A percentile compares a stretch with the other conserved stretches of the same genome.
Conservation (phyloP, 331 rosid genomes). For the Stylosanthes scabra region DNA sequence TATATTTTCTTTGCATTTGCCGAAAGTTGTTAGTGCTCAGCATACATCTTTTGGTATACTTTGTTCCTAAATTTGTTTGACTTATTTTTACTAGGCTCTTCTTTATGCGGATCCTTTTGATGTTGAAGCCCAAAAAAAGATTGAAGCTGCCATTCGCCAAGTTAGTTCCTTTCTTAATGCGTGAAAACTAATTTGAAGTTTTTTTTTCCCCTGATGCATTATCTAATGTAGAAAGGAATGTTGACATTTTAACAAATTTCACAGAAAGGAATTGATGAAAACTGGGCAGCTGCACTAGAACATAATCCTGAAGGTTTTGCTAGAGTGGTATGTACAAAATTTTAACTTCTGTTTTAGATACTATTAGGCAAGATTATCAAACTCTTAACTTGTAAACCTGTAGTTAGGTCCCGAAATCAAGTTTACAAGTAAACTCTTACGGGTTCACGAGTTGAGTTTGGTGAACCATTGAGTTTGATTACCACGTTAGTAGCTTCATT, state of each 20-base stretch:
- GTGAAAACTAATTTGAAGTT: background rate
- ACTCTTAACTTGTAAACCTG: no score
- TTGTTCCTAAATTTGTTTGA: constrained; percentile 27
- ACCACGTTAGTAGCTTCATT: background rate
- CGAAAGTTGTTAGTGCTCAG: background rate
- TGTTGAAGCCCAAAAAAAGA: constrained; percentile 96
- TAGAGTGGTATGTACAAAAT: constrained; percentile 76
- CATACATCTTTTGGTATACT: constrained; percentile 3
- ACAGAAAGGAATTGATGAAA: constrained; percentile 98
- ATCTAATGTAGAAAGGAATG: constrained; percentile 9
- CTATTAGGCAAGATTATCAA: background rate
- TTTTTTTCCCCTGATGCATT: background rate
- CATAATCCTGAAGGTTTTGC: constrained; percentile 99
- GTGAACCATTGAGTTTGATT: no score
- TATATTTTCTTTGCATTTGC: constrained; percentile 30
- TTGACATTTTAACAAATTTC: constrained; percentile 32
- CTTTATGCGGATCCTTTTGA: constrained; percentile 96
- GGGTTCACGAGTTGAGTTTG: no score
- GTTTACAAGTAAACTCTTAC: no score
- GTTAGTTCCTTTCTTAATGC: constrained; percentile 40
- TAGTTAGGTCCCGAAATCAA: no score
- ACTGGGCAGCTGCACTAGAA: constrained; percentile 98
- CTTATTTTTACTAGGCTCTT: constrained; percentile 71
- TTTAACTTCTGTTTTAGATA: constrained; percentile 18
- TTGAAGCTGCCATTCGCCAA: constrained; percentile 98